Evolutionary conservation across 805 yeast genomes (phyloP).

Genomic region (Candida multigemmis): DNA sequence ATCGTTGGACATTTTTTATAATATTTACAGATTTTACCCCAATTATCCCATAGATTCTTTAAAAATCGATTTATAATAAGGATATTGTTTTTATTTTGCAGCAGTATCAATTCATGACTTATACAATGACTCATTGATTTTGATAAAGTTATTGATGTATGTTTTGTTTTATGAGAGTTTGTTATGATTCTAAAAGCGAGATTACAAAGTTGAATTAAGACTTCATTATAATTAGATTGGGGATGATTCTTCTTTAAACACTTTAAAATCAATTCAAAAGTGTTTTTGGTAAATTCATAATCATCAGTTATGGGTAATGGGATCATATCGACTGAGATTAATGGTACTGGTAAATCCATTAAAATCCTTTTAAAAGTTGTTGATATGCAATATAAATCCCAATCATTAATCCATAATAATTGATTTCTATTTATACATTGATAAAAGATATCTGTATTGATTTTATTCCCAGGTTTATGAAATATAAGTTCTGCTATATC

Average conservation of each 20-base stretch:
- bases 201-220: constrained; percentile 38
- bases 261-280: constrained; percentile 14
- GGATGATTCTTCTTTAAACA: constrained; percentile 4
- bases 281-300: constrained; percentile 28
- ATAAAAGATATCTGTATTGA: constrained; percentile 34
- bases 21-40: constrained; percentile 24
- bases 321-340: constrained; percentile 43
- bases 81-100: constrained; percentile 35
- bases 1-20: constrained; percentile 5
- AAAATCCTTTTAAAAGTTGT: constrained; percentile 38
- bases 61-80: constrained; percentile 47
- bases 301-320: constrained; percentile 46
- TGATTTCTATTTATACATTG: constrained; percentile 48
- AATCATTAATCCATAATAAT: constrained; percentile 43
- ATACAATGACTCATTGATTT: constrained; percentile 46
- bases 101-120: constrained; percentile 37
- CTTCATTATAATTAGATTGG: constrained; percentile 9
- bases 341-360: constrained; percentile 42
- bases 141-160: constrained; percentile 30
- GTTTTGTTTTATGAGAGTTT: constrained; percentile 31
- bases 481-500: constrained; percentile 37
- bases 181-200: constrained; percentile 27
- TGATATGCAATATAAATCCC: constrained; percentile 45
- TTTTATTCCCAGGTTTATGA: constrained; percentile 48
- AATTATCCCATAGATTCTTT: constrained; percentile 42